Evolutionary conservation across 306 rosid species (phyloP).

Genomic region (Cucumis sativus): Cucumber_9930_V3 NC_026660.2:13142001-13142500

Average conservation of each 20-base stretch:
- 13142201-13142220: background rate
- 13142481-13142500: slow-evolving; percentile 27
- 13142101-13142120: background rate
- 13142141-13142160: background rate
- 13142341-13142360: background rate
- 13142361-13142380: too few relatives aligned
- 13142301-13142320: background rate
- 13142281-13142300: background rate
- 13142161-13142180: background rate
- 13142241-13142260: slow-evolving; percentile 9
- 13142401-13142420: background rate
- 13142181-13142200: background rate
- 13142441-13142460: background rate
- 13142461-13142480: slow-evolving; percentile 15
- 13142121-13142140: background rate
- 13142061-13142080: too few relatives aligned
- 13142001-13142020: too few relatives aligned
- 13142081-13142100: too few relatives aligned
- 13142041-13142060: too few relatives aligned
- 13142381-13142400: too few relatives aligned
- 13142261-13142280: background rate
- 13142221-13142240: background rate
- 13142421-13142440: background rate
- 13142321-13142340: background rate
- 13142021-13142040: too few relatives aligned